These are phyloP conservation scores for Kwoniella sp. DNA, from an alignment of 768 basidiomycete genomes.

Conservation along the genomic window DNA sequence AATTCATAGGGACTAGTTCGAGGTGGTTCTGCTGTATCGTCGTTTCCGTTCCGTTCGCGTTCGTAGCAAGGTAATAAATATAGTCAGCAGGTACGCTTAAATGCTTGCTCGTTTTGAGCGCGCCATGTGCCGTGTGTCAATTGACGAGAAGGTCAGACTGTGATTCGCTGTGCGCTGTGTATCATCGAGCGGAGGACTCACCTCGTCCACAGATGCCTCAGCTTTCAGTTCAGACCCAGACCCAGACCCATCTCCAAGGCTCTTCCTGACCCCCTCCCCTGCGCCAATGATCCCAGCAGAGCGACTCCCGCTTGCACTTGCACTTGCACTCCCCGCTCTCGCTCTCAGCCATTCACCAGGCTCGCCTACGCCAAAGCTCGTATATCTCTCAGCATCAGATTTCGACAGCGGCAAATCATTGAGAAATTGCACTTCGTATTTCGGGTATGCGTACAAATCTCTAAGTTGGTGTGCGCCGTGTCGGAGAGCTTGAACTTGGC, in stretches of 20 bases:
- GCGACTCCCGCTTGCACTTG: constrained; percentile 6
- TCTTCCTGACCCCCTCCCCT: constrained; percentile 1
- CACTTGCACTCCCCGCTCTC: neutral
- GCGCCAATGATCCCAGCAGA: no score
- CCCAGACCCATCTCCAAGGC: neutral
- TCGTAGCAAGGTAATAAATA: no score
- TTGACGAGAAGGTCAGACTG: no score
- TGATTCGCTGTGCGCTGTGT: no score
- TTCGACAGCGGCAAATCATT: constrained; percentile 46
- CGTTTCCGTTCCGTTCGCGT: no score
- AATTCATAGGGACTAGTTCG: constrained; percentile 39
- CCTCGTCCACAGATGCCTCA: neutral
- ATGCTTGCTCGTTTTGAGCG: no score
- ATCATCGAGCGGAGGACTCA: no score
- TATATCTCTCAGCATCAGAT: constrained; percentile 39
- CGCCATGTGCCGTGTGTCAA: no score
- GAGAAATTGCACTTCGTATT: constrained; percentile 50
- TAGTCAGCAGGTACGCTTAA: no score
- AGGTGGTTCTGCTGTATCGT: constrained; percentile 29
- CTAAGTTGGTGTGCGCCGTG: constrained; percentile 40
- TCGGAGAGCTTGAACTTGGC: constrained; percentile 16
- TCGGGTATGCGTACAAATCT: constrained; percentile 49
- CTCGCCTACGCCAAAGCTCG: constrained; percentile 18
- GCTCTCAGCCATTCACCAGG: constrained; percentile 30
- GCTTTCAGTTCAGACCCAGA: neutral